Percentiles rank a stretch among this genome's conserved stretches.
phyloP scores from a whole-genome alignment of 371 early-diverging fungal species.

The Aphelidium insulamus region DNA sequence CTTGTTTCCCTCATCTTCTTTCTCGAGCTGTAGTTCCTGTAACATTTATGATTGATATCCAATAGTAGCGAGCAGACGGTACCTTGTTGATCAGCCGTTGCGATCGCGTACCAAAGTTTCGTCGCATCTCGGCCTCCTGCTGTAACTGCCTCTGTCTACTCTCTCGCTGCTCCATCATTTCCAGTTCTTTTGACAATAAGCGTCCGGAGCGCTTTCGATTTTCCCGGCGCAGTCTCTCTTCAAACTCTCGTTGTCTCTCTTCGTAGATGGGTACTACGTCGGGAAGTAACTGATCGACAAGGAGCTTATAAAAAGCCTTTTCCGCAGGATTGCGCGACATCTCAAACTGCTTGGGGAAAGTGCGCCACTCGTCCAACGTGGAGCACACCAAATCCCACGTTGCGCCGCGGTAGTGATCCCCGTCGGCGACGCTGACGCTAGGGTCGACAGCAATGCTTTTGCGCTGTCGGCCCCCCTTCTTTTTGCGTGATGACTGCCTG shows the following conservation, averaged over 20 bases:
- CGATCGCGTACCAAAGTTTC: not conserved
- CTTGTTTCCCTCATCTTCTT: constrained; percentile 1
- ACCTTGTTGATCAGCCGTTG: not conserved
- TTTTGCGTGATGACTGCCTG: constrained; percentile 1
- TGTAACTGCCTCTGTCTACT: constrained; percentile 1
- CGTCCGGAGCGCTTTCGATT: constrained; percentile 17
- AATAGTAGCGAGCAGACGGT: not conserved
- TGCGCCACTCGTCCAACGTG: constrained; percentile 13
- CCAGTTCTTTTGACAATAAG: too few species aligned
- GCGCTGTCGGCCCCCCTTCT: not conserved
- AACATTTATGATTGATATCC: constrained; percentile 3
- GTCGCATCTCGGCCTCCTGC: constrained; percentile 1
- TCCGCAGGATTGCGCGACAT: constrained; percentile 8
- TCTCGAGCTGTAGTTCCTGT: constrained; percentile 1
- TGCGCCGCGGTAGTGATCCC: constrained; percentile 5
- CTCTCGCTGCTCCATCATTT: constrained; percentile 6
- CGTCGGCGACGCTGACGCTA: constrained; percentile 3
- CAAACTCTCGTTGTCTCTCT: constrained; percentile 2
- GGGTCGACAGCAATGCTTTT: constrained; percentile 3
- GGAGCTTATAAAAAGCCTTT: constrained; percentile 7
- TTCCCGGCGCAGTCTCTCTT: constrained; percentile 8
- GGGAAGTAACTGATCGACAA: constrained; percentile 6
- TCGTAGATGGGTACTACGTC: constrained; percentile 8
- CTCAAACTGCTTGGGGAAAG: constrained; percentile 9
- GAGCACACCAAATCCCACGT: constrained; percentile 11